Evolutionary conservation across 139 green algal species (phyloP), one percentile per base, ranked within the genome.

Genomic region (Nannochloris sp.): DNA sequence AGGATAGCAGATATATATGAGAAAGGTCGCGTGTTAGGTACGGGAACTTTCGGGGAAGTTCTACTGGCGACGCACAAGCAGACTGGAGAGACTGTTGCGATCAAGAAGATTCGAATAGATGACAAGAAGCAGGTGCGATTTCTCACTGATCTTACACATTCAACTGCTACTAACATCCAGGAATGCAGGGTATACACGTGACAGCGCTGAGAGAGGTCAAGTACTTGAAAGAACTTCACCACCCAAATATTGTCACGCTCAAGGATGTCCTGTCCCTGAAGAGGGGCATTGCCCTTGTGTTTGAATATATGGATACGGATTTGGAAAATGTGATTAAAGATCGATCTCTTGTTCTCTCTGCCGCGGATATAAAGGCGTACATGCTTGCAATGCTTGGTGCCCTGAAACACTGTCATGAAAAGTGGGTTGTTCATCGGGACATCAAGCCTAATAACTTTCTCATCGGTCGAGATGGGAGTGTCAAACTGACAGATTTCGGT

Each of bases 361-460:
- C 77, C 2, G 79, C 69, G 4, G 85, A 96, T 69, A 57, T 96
- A 55, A 96, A 96, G 63, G 65, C 75, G 4, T 96, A 94, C 84
- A 86, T 96, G 80, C 65, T 79, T 31, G 82, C 84, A 78, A 57
- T 89, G 10, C 72, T 95, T 37, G 25, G 67, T 40, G 79, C 70
- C 6, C 73, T 96, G 59, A 67, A 64, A 0, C 66, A 69, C 13
- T 93, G 87, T 65, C 88, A 96, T 73, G 57, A 49, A 17, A 56
- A 66, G 28, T 93, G 86, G 86, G 78, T 95, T 26, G 70, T 95
- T 37, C 86, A 93, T 77, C 72, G 89, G 4, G 88, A 95, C 66
- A 72, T 96, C 64, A 95, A 96, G 73, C 89, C 89, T 28, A 92
- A 94, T 78, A 96, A 96, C 78, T 84, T 92, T 49, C 80, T 96